These are phyloP conservation scores for Macroventuria anomochaeta DNA, from an alignment of 2,329 filamentous ascomycete species.

Conservation along the genomic window DNA sequence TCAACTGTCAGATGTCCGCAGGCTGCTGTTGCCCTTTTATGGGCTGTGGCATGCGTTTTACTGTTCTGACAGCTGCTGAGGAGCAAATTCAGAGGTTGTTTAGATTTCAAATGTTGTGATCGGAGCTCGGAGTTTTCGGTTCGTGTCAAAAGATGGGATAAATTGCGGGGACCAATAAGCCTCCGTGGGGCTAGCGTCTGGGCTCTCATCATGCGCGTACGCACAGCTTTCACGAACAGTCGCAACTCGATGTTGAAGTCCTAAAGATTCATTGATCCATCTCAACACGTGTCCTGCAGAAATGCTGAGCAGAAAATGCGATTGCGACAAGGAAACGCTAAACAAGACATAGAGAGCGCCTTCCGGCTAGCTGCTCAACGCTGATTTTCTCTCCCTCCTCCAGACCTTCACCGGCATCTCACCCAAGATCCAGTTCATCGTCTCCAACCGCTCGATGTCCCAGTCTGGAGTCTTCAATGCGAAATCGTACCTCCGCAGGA, in stretches of 20 bases:
- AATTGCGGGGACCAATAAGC: conserved; percentile 20
- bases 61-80: too few species aligned
- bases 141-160: conserved; percentile 3
- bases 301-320: conserved; percentile 1
- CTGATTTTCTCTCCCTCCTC: conserved; percentile 33
- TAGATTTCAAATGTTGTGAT: conserved; percentile 1
- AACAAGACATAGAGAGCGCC: not conserved
- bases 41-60: too few species aligned
- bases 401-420: conserved; percentile 50
- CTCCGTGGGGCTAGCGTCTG: conserved; percentile 15
- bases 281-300: not conserved
- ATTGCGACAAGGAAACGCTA: conserved; percentile 3
- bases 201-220: not conserved
- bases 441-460: conserved; percentile 46
- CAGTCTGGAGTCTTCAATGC: conserved; percentile 46
- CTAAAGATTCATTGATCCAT: not conserved
- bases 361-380: conserved; percentile 15
- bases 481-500: conserved; percentile 49
- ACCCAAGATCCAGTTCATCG: conserved; percentile 47
- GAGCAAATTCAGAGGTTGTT: not conserved
- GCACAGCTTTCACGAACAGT: not conserved
- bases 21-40: too few species aligned
- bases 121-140: not conserved
- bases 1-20: too few species aligned
- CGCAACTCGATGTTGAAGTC: not conserved